Evolutionary conservation across 129 eudicot species (phyloP), one percentile per base, ranked within the genome.

Genomic region (Deinandra increscens): DNA sequence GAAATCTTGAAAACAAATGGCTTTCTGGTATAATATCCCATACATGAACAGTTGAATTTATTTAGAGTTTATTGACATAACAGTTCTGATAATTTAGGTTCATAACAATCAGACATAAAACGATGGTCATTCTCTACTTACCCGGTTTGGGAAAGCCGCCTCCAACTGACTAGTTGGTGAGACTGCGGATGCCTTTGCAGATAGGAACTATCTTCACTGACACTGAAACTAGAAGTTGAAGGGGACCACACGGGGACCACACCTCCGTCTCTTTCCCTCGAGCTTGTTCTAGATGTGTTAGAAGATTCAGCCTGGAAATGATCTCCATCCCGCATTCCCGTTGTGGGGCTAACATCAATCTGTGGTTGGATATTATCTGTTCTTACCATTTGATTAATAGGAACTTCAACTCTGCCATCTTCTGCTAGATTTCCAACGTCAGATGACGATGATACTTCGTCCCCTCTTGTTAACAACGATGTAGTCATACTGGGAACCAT

Each of bases 221-320:
- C 71, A 34, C 70, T 89, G 46, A 67, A 90, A 64, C 71, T 81
- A 26, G 97, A 75, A 69, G 75, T 73, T 2, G 86, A 79, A 59
- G 97, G 97, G 38, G 97, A 85, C 97, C 97, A 91, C 26, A 85
- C 95, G 9, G 95, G 97, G 55, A 87, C 97, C 1, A 91, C 85
- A 34, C 95, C 91, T 3, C 95, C 95, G 31, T 85, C 93, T 73
- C 87, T 79, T 66, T 84, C 89, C 81, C 91, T 75, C 37, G 86
- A 79, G 20, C 74, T 66, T 3, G 76, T 31, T 67, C 79, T 72
- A 58, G 81, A 68, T 73, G 78, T 85, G 60, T 36, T 71, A 4
- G 95, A 79, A 20, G 97, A 87, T 53, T 87, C 97, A 53, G 86
- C 84, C 61, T 84, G 81, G 4, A 91, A 83, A 34, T 85, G 95